Percentiles rank a stretch among this genome's conserved stretches.
phyloP scores from a whole-genome alignment of 2,329 filamentous ascomycete species.

The Colletotrichum orchidophilum region DNA sequence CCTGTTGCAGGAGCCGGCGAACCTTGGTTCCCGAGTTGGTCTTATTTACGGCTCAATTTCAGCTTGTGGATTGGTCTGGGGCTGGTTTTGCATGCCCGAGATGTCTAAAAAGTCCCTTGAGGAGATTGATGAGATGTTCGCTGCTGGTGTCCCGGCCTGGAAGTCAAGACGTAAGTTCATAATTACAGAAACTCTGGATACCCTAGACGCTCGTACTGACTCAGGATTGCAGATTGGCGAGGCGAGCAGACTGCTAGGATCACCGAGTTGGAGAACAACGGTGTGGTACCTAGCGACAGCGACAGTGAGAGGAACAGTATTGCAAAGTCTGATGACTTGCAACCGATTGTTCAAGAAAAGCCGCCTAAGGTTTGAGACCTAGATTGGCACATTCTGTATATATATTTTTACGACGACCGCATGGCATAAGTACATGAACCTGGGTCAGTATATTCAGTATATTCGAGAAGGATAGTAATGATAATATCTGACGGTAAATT shows the following conservation, averaged over 20 bases:
- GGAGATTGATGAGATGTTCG: slow-evolving; percentile 31
- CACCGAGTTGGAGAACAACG: slow-evolving; percentile 23
- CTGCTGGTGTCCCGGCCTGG: slow-evolving; percentile 25
- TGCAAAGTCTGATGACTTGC: neutral
- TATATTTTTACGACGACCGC: neutral
- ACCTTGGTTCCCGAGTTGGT: slow-evolving; percentile 24
- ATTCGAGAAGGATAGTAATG: neutral
- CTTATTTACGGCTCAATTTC: slow-evolving; percentile 30
- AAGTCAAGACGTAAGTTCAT: slow-evolving; percentile 26
- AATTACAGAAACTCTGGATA: neutral
- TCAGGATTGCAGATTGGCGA: slow-evolving; percentile 8
- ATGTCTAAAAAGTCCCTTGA: slow-evolving; percentile 27
- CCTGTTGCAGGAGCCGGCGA: slow-evolving; percentile 25
- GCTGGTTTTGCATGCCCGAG: slow-evolving; percentile 27
- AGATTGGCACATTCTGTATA: neutral
- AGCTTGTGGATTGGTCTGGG: slow-evolving; percentile 18
- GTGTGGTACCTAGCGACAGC: neutral
- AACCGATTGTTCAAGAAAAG: neutral
- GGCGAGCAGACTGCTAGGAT: slow-evolving; percentile 19
- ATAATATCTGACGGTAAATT: slow-evolving; percentile 8
- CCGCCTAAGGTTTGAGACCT: neutral
- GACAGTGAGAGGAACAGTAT: slow-evolving; percentile 17
- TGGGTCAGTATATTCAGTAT: neutral
- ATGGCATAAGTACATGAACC: neutral
- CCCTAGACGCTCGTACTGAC: neutral